These are phyloP conservation scores for Ceratocystis destructans DNA, from an alignment of 2,329 filamentous ascomycete species.

Conservation along the genomic window DNA sequence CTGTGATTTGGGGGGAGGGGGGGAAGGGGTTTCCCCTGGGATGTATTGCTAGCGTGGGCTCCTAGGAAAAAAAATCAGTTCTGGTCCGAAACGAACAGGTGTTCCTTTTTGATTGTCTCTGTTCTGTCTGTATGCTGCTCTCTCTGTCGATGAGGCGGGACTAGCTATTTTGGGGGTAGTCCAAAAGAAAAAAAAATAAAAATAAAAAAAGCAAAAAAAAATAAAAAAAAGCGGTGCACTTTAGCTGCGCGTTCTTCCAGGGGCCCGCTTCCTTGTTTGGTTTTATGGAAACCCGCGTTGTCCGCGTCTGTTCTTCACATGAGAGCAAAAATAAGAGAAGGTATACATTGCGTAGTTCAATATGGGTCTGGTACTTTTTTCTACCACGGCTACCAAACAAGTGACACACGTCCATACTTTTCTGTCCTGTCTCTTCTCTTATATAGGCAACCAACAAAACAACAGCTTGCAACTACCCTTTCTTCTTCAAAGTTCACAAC, in stretches of 20 bases:
- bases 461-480: neutral
- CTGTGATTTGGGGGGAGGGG: neutral
- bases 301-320: constrained; percentile 22
- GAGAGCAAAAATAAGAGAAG: neutral
- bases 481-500: neutral
- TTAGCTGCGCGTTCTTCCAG: constrained; percentile 16
- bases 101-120: constrained; percentile 1
- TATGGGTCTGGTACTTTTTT: neutral
- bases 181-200: too few species aligned
- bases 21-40: neutral
- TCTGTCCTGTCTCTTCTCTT: neutral
- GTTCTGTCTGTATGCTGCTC: neutral
- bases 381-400: too few species aligned
- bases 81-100: constrained; percentile 4
- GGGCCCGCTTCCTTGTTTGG: constrained; percentile 5
- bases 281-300: constrained; percentile 19
- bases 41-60: neutral
- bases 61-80: neutral
- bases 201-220: too few species aligned
- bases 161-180: neutral
- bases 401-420: too few species aligned
- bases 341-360: too few species aligned
- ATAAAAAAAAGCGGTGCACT: neutral
- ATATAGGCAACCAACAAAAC: neutral
- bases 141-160: too few species aligned